Base-by-base conservation (phyloP, 306 rosid species). In the Quercus berberidifolia region DNA sequence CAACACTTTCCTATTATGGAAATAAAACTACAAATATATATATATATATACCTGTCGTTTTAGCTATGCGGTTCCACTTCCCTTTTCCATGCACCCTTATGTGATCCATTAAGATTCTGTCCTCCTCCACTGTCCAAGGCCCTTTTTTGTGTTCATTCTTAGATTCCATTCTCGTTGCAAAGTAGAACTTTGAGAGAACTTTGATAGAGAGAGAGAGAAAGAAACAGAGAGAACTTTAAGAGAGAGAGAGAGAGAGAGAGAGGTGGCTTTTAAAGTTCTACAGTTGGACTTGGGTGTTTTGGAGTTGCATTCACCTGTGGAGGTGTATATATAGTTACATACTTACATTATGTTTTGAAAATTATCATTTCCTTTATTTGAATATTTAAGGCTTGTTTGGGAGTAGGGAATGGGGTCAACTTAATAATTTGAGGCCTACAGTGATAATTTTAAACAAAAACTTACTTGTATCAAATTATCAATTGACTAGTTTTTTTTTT, bases 71-170 rank as follows among this genome's bases (percentile, higher is more conserved):
- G n/a, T 79, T 79, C 87, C 87, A 84, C 28, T 76, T 80, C 11
- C 69, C 74, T 64, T 57, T 72, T 71, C 87, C 84, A 64, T 80
- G 76, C 6, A 18, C 68, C 73, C n/a, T 43, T 3, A 79, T 35
- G 81, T 76, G 77, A 30, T 84, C 81, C 11, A 76, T 59, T 72
- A 84, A 74, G 76, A 71, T 72, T 75, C 58, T 57, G 75, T 84
- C 87, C 55, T 84, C 87, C 78, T 84, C 84, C 79, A 55, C 74
- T 10, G 84, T 76, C 87, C 87, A 84, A n/a, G 76, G 75, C 51
- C 84, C 84, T 69, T 55, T 84, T 78, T 65, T 84, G 62, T 76
- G 18, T 78, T 64, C 70, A 4, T 63, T 18, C 46, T 23, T 56
- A 14, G 17, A 71, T 41, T 75, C 73, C 83, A 65, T 75, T 74